Conservation (phyloP, 75 land plant species). For the Picea glauca region DNA sequence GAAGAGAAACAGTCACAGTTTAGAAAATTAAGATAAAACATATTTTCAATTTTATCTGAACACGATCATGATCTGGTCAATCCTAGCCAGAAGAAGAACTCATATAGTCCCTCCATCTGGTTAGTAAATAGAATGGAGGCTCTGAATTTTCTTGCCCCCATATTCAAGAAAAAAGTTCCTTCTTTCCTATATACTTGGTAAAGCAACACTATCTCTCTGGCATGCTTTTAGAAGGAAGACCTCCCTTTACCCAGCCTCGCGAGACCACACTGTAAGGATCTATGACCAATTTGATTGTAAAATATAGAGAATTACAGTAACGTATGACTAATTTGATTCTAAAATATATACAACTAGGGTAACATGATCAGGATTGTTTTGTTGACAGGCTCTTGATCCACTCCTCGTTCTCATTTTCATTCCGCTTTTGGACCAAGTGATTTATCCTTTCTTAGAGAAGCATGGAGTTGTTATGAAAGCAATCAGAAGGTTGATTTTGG, state of each 20-base stretch:
- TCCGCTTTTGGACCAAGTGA: conserved; percentile 27
- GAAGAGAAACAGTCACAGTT: too few relatives aligned
- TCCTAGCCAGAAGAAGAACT: background rate
- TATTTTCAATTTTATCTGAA: too few relatives aligned
- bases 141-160: background rate
- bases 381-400: conserved; percentile 33
- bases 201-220: background rate
- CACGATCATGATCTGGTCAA: background rate
- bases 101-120: background rate
- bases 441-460: conserved; percentile 32
- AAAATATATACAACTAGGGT: too few relatives aligned
- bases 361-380: background rate
- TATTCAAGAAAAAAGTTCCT: background rate
- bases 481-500: conserved; percentile 22
- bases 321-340: too few relatives aligned
- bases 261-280: background rate
- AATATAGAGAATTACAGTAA: too few relatives aligned
- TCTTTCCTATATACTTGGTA: background rate
- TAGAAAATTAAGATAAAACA: too few relatives aligned
- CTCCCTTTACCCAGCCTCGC: background rate
- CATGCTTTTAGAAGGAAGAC: background rate
- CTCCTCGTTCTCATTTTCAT: conserved; percentile 26
- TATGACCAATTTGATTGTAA: background rate
- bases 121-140: background rate
- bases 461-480: conserved; percentile 17